Percentiles rank a stretch among this genome's conserved stretches.
These are phyloP conservation scores for Fraxinus latifolia DNA, from an alignment of 305 asterid genomes.

Conservation along the genomic window DNA sequence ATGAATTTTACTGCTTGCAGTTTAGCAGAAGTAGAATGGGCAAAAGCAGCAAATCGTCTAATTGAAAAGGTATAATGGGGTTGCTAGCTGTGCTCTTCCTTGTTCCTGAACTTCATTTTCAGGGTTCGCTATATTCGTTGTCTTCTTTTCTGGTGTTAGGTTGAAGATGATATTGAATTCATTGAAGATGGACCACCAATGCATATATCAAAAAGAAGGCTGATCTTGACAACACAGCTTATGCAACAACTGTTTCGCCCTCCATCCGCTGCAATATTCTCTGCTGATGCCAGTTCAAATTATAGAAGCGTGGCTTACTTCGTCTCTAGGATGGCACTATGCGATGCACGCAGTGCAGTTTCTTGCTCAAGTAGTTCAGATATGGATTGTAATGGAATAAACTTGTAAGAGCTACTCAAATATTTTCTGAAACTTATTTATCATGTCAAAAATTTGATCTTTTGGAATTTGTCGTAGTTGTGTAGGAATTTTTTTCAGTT, in stretches of 20 bases:
- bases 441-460: conserved; percentile 8
- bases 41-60: conserved; percentile 44
- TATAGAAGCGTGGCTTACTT: conserved; percentile 42
- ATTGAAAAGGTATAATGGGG: conserved; percentile 49
- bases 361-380: conserved; percentile 33
- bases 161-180: conserved; percentile 39
- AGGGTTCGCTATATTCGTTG: background rate
- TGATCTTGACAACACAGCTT: conserved; percentile 59
- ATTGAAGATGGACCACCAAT: conserved; percentile 45
- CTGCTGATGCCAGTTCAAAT: conserved; percentile 39
- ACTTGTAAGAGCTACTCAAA: conserved; percentile 44
- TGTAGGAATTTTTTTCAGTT: background rate
- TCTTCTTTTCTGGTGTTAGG: conserved; percentile 36
- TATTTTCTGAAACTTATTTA: conserved; percentile 24
- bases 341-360: conserved; percentile 58
- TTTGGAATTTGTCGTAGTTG: background rate
- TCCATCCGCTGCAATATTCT: conserved; percentile 44
- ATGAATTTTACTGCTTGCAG: conserved; percentile 40
- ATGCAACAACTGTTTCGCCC: conserved; percentile 69
- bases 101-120: conserved; percentile 3
- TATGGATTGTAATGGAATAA: conserved; percentile 29
- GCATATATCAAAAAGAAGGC: conserved; percentile 58
- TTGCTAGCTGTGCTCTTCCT: conserved; percentile 21
- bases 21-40: conserved; percentile 57
- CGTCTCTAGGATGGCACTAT: conserved; percentile 46